Base-by-base conservation (phyloP, 306 rosid species). In the Mimosa bimucronata region DNA sequence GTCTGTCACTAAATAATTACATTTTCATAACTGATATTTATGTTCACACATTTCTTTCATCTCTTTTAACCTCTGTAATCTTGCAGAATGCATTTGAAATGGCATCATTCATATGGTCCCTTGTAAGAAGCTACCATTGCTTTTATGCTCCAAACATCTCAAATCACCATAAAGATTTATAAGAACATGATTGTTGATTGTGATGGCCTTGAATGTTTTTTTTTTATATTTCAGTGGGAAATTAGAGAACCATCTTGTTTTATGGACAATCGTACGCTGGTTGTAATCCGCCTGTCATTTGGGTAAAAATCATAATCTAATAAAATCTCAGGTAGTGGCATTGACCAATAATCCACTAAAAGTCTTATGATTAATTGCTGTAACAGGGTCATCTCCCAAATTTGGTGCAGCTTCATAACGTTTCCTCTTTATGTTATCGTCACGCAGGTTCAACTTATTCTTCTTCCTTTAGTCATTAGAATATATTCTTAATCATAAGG, bases 51-150 rank as follows among this genome's bases (percentile, higher is more conserved):
- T 15, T 53, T 26, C 37, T 16, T 8, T 38, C n/a, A 45, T 19
- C 52, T 71, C 46, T 44, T 58, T 46, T 38, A 28, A 52, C 60
- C 46, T 31, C 44, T 76, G 37, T 21, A 9, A 48, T 79, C 83
- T 80, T 85, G 82, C 90, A 95, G 98, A 95, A 95, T 81, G 97
- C 99, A 38, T 91, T 95, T 76, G 99, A 95, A 86, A 91, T 95
- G 98, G 94, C 99, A 66, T 87, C 92, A 48, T 95, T 91, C 77
- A 37, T 93, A 57, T 95, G 99, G 99, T 92, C 99, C 81, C 65
- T 95, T 87, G 98, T 95, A 89, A 92, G 98, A 80, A 80, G 66
- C 66, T 74, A 29, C 12, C 25, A n/a, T 38, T 71, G 42, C 41
- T 75, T 45, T 70, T 57, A 60, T 50, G 37, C 41, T 79, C 38